Evolutionary conservation across 371 early-diverging fungal genomes (phyloP), one percentile per base, ranked within the genome.

Genomic region (Sporodiniella umbellata): DNA sequence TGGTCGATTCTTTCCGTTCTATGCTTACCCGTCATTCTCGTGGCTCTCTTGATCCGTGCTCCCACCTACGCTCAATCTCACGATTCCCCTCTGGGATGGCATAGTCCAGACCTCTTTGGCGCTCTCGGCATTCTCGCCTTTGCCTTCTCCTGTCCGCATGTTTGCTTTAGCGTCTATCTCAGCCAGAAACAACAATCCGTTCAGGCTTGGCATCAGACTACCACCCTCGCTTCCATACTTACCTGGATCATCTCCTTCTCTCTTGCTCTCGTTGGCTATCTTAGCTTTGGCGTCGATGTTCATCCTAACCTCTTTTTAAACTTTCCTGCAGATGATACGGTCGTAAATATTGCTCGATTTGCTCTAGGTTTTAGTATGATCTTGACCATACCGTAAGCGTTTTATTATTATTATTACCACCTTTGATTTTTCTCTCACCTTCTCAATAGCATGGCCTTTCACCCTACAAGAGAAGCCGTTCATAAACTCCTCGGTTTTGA

Each of bases 101-200:
- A 67, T 8, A 80, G 80, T 17, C 57, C 64, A 33, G 80, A 79
- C 54, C 67, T 80, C 17, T 66, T 80, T 45, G 72, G 79, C 1
- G 80, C 80, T 2, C 56, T 80, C 26, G 84, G 84, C n/a, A 79
- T 83, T 48, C 72, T 81, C 61, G 78, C 80, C 1, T 83, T 83
- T 60, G 80, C 84, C n/a, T 77, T 83, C 57, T 65, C 80, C 19
- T 81, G 79, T 22, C 60, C 80, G 10, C 84, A 83, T 33, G 78
- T 79, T 0, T 78, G 78, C 7, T 80, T 81, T 44, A 66, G 64
- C 54, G 81, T 78, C 39, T 83, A 61, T 42, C 51, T 74, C 10
- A 68, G 81, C 18, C 66, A 75, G 40, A 59, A 60, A 21, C 64
- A 74, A 37, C 81, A 76, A 33, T 64, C 75, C 0, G 35, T 60